A percentile compares a stretch with the other conserved stretches of the same genome.
Evolutionary conservation across 768 basidiomycete species (phyloP).

Genomic region (Nevesoporus exiguus): DNA sequence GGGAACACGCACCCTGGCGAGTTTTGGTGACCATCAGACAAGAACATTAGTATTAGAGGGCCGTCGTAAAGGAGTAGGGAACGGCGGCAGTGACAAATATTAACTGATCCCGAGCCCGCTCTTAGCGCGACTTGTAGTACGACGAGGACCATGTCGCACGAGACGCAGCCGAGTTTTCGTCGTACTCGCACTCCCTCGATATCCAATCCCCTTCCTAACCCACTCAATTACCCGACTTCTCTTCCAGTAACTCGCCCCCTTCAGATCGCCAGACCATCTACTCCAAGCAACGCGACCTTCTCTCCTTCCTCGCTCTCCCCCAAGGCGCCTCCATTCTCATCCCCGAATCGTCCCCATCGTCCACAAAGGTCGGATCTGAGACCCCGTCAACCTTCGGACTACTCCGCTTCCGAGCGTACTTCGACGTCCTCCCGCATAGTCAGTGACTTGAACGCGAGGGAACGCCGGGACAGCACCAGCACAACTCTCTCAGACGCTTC

Average conservation of each 20-base stretch:
- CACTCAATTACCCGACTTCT: conserved; percentile 35
- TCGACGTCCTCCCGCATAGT: conserved; percentile 42
- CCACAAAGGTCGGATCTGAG: conserved; percentile 68
- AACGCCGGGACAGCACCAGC: conserved; percentile 49
- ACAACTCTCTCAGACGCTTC: conserved; percentile 47
- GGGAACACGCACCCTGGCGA: conserved; percentile 14
- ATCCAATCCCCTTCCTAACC: conserved; percentile 34
- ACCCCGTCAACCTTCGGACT: conserved; percentile 49
- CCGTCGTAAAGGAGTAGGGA: conserved; percentile 6
- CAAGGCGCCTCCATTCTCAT: conserved; percentile 38
- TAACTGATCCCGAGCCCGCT: conserved; percentile 1
- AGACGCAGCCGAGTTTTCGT: conserved; percentile 38
- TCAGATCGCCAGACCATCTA: conserved; percentile 56
- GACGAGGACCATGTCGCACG: conserved; percentile 44
- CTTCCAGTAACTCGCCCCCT: conserved; percentile 49
- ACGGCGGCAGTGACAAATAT: conserved; percentile 1
- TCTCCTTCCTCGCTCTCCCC: conserved; percentile 31
- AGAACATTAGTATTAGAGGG: conserved; percentile 33
- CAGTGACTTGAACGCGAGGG: conserved; percentile 26
- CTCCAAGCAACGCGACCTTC: conserved; percentile 43
- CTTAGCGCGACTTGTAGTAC: conserved; percentile 1
- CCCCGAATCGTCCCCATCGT: conserved; percentile 53
- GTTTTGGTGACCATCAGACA: conserved; percentile 49
- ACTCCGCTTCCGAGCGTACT: conserved; percentile 47
- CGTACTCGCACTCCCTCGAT: conserved; percentile 46